Evolutionary conservation across 805 yeast species (phyloP).

Genomic region (Jamesozyma gamospora): DNA sequence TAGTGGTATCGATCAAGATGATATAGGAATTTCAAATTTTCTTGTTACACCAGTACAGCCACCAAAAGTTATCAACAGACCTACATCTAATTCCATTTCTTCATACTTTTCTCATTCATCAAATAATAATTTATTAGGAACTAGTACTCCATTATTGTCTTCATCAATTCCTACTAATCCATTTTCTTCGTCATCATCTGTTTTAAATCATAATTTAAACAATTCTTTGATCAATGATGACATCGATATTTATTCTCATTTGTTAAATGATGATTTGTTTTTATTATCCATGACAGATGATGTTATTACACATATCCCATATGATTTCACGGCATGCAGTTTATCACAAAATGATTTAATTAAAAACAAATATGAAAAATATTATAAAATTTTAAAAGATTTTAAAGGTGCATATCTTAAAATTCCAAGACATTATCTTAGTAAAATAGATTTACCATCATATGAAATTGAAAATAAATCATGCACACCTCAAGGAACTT

Average conservation of each 20-base stretch:
- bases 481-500: background rate
- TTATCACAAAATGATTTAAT: background rate
- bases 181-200: background rate
- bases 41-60: background rate
- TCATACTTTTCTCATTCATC: slow-evolving; percentile 16
- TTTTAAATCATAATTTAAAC: background rate
- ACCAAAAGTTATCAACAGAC: slow-evolving; percentile 4
- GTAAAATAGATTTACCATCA: slow-evolving; percentile 13
- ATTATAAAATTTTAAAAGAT: slow-evolving; percentile 15
- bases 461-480: slow-evolving; percentile 18
- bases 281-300: background rate
- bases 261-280: slow-evolving; percentile 8
- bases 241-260: slow-evolving; percentile 21
- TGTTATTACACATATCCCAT: slow-evolving; percentile 1
- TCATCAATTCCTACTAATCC: background rate
- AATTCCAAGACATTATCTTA: slow-evolving; percentile 23
- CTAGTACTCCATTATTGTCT: slow-evolving; percentile 3
- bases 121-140: slow-evolving; percentile 5
- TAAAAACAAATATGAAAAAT: slow-evolving; percentile 14
- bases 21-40: background rate
- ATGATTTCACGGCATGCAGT: background rate
- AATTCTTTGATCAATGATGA: slow-evolving; percentile 10
- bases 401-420: slow-evolving; percentile 29
- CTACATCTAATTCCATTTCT: slow-evolving; percentile 20
- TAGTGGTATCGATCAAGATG: background rate